Evolutionary conservation across 768 basidiomycete species (phyloP).

Genomic region (Agaricus blazei): DNA sequence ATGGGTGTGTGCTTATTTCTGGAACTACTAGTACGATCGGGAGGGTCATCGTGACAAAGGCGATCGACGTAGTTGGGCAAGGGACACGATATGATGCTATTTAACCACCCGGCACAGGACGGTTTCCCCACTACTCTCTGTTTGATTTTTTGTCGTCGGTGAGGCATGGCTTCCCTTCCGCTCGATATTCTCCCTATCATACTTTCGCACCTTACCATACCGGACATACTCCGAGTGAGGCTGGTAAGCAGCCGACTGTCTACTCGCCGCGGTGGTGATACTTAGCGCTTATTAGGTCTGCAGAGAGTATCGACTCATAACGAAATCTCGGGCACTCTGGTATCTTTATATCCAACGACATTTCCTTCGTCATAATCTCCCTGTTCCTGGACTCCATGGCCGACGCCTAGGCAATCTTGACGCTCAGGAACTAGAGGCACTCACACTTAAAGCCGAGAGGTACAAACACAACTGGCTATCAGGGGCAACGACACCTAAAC

Average conservation of each 20-base stretch:
- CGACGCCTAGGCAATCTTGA: conserved; percentile 29
- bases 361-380: conserved; percentile 37
- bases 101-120: neutral
- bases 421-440: conserved; percentile 38
- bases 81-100: neutral
- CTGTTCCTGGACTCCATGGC: conserved; percentile 36
- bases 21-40: neutral
- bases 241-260: conserved; percentile 30
- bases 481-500: conserved; percentile 22
- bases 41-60: conserved; percentile 2
- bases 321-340: conserved; percentile 50
- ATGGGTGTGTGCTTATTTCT: neutral
- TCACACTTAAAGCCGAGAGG: conserved; percentile 32
- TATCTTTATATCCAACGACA: conserved; percentile 34
- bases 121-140: neutral
- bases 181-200: conserved; percentile 44
- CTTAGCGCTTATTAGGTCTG: conserved; percentile 36
- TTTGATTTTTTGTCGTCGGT: neutral
- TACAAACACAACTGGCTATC: conserved; percentile 49
- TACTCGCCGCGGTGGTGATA: neutral
- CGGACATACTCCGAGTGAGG: conserved; percentile 40
- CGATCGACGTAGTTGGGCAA: conserved; percentile 2
- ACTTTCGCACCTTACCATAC: conserved; percentile 33
- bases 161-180: conserved; percentile 28
- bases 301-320: conserved; percentile 33